Evolutionary conservation across 202 grass and related monocot species (phyloP).

Genomic region (Brachypodium distachyon): DNA sequence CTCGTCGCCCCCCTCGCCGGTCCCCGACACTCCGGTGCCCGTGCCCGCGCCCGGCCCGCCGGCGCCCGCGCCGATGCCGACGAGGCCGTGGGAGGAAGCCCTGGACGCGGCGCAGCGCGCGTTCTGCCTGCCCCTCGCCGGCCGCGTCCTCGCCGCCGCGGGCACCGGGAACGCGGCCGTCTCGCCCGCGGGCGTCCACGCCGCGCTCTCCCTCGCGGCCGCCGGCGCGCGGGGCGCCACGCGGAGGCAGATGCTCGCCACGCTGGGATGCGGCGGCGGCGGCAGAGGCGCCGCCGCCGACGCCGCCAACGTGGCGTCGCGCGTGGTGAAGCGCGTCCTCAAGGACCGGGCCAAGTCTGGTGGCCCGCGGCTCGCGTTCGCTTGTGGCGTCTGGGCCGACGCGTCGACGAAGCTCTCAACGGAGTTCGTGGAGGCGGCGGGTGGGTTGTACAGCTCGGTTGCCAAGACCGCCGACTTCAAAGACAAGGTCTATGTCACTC

Average conservation of each 20-base stretch:
- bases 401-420: background rate
- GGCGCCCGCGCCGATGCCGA: conserved; percentile 12
- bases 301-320: conserved; percentile 23
- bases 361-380: conserved; percentile 19
- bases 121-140: conserved; percentile 41
- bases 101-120: conserved; percentile 26
- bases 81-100: conserved; percentile 31
- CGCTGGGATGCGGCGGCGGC: conserved; percentile 16
- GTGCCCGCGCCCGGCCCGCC: background rate
- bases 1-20: background rate
- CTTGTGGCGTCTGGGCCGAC: conserved; percentile 31
- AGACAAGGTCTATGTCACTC: background rate
- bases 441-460: background rate
- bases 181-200: conserved; percentile 18
- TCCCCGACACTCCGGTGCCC: background rate
- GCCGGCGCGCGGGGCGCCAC: conserved; percentile 33
- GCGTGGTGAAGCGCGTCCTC: conserved; percentile 49
- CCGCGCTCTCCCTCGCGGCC: conserved; percentile 27
- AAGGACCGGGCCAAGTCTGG: conserved; percentile 24
- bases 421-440: conserved; percentile 6
- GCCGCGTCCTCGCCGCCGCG: conserved; percentile 15
- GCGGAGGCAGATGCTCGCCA: conserved; percentile 38
- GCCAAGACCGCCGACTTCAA: conserved; percentile 26
- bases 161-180: conserved; percentile 31
- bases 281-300: conserved; percentile 5